These are phyloP conservation scores for Stemphylium vesicarium DNA, from an alignment of 2,329 filamentous ascomycete genomes.

Conservation along the genomic window DNA sequence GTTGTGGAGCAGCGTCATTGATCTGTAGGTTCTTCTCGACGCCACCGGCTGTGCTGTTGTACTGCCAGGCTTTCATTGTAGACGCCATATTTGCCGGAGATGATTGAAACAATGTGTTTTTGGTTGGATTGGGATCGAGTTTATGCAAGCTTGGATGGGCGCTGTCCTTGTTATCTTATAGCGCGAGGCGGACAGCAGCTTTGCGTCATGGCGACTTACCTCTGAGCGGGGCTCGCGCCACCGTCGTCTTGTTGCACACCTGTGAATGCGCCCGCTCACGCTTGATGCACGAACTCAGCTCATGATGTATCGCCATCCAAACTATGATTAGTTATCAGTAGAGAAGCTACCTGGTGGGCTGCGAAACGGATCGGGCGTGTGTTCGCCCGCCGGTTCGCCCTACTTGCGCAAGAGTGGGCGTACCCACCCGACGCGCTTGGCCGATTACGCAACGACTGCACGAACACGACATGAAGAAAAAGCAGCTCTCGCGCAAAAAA, in stretches of 20 bases:
- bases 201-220: constrained; percentile 10
- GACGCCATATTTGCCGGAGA: constrained; percentile 20
- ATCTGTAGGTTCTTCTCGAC: constrained; percentile 63
- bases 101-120: background rate
- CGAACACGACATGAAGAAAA: background rate
- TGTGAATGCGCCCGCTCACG: background rate
- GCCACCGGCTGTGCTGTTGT: constrained; percentile 52
- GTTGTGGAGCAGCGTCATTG: constrained; percentile 51
- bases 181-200: background rate
- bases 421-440: background rate
- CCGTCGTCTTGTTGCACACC: background rate
- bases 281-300: background rate
- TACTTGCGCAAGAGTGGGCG: background rate
- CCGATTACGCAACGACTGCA: background rate
- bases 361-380: background rate
- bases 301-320: background rate
- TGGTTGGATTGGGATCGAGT: background rate
- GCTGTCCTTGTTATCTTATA: constrained; percentile 6
- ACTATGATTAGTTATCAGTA: background rate
- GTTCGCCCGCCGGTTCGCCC: background rate
- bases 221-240: constrained; percentile 9
- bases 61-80: constrained; percentile 67
- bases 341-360: background rate
- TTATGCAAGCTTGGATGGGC: background rate
- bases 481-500: background rate